phyloP scores from a whole-genome alignment of 2,329 filamentous ascomycete species.

The Polychaeton citri region DNA sequence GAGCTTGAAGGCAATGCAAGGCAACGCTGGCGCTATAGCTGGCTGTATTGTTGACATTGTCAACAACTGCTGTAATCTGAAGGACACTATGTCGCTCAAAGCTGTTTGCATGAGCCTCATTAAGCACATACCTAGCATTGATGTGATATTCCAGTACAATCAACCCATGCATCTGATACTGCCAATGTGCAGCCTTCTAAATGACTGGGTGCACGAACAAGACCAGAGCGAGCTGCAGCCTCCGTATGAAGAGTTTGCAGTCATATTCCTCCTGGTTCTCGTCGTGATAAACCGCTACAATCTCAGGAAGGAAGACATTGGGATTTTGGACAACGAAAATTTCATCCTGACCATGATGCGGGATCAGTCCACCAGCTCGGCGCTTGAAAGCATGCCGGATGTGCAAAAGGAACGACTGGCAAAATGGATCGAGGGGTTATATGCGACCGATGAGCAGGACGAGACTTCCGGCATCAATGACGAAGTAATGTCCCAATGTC shows the following conservation, averaged over 20 bases:
- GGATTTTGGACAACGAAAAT: constrained; percentile 45
- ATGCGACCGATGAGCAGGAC: constrained; percentile 48
- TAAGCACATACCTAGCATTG: constrained; percentile 56
- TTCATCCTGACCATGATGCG: constrained; percentile 56
- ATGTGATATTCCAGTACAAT: constrained; percentile 64
- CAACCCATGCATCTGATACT: constrained; percentile 56
- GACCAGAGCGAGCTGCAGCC: constrained; percentile 74
- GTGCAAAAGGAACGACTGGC: constrained; percentile 54
- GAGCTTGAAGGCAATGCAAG: constrained; percentile 79
- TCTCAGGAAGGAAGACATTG: constrained; percentile 49
- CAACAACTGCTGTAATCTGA: constrained; percentile 53
- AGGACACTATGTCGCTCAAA: constrained; percentile 71
- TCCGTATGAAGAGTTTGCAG: constrained; percentile 74
- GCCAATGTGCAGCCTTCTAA: constrained; percentile 61
- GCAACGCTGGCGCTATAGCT: constrained; percentile 77
- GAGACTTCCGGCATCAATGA: constrained; percentile 56
- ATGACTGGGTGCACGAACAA: constrained; percentile 70
- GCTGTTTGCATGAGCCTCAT: constrained; percentile 60
- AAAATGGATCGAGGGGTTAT: constrained; percentile 67
- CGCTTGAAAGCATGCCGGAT: constrained; percentile 47
- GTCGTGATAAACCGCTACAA: constrained; percentile 66
- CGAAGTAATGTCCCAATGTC: constrained; percentile 68
- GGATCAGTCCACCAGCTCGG: constrained; percentile 43
- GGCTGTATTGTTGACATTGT: constrained; percentile 44
- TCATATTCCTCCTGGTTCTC: constrained; percentile 58